Conservation (phyloP, 108 stramenopile species). For the Skeletonema grethae region DNA sequence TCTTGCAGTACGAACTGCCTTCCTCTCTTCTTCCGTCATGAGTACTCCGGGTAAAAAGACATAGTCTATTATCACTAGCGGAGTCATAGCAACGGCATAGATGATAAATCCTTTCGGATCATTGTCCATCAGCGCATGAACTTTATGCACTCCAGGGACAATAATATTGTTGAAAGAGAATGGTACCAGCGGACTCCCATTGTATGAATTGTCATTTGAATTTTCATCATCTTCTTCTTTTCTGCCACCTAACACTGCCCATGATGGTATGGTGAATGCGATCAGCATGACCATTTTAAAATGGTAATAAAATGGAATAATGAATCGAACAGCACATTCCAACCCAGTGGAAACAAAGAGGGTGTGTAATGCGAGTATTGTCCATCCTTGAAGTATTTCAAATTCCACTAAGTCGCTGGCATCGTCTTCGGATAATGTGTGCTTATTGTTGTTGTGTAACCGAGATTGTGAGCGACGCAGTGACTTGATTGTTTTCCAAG, state of each 20-base stretch:
- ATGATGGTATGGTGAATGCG: constrained; percentile 48
- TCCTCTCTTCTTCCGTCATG: constrained; percentile 31
- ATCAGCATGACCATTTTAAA: constrained; percentile 43
- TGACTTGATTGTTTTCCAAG: constrained; percentile 54
- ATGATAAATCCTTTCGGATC: constrained; percentile 39
- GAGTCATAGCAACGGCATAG: constrained; percentile 24
- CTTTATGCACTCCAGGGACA: constrained; percentile 44
- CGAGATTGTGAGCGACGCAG: constrained; percentile 24
- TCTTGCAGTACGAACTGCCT: constrained; percentile 2
- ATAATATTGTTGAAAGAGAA: constrained; percentile 46
- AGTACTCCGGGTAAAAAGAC: constrained; percentile 51
- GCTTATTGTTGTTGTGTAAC: neutral
- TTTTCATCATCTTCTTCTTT: neutral
- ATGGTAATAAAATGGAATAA: constrained; percentile 55
- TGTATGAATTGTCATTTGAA: neutral
- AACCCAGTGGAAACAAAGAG: constrained; percentile 32
- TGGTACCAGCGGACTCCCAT: constrained; percentile 32
- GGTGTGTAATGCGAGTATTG: constrained; percentile 47
- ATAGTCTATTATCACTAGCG: constrained; percentile 37
- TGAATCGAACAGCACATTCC: constrained; percentile 32
- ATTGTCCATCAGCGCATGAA: constrained; percentile 41
- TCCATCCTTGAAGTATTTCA: constrained; percentile 56
- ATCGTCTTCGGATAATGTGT: neutral
- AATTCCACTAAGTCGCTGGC: constrained; percentile 13
- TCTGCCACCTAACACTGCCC: neutral